Conservation (phyloP, 2,329 filamentous ascomycete genomes). For the Penicillium brasilianum region DNA sequence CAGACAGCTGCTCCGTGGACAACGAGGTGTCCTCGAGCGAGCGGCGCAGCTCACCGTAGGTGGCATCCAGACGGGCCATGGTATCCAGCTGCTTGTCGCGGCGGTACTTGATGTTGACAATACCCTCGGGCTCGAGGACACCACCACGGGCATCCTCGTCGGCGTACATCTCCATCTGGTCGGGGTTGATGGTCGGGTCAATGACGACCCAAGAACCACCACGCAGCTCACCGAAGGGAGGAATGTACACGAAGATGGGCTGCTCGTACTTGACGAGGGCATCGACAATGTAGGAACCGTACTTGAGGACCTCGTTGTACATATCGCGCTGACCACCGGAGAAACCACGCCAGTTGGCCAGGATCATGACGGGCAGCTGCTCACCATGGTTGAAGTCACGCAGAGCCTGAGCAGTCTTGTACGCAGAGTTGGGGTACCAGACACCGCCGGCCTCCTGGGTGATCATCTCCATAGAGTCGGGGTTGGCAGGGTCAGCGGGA, state of each 20-base stretch:
- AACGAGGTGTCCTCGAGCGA: constrained; percentile 71
- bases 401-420: constrained; percentile 99
- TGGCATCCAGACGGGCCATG: constrained; percentile 89
- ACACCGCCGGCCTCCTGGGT: constrained; percentile 95
- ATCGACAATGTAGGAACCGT: constrained; percentile 98
- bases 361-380: constrained; percentile 97
- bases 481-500: constrained; percentile 95
- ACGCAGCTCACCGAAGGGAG: constrained; percentile 92
- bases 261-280: constrained; percentile 98
- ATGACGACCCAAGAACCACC: constrained; percentile 99
- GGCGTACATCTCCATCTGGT: constrained; percentile 99
- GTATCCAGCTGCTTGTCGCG: constrained; percentile 97
- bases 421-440: constrained; percentile 99
- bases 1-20: constrained; percentile 73
- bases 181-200: constrained; percentile 96
- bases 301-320: constrained; percentile 99
- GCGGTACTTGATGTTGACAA: constrained; percentile 97
- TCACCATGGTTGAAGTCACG: constrained; percentile 99
- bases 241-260: constrained; percentile 98
- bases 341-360: constrained; percentile 99
- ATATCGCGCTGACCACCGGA: constrained; percentile 99
- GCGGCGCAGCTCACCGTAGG: constrained; percentile 83
- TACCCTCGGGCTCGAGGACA: constrained; percentile 97
- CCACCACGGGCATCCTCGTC: constrained; percentile 93
- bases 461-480: constrained; percentile 96